Conservation (phyloP, 2,329 filamentous ascomycete species). For the Aspergillus sojae region DNA sequence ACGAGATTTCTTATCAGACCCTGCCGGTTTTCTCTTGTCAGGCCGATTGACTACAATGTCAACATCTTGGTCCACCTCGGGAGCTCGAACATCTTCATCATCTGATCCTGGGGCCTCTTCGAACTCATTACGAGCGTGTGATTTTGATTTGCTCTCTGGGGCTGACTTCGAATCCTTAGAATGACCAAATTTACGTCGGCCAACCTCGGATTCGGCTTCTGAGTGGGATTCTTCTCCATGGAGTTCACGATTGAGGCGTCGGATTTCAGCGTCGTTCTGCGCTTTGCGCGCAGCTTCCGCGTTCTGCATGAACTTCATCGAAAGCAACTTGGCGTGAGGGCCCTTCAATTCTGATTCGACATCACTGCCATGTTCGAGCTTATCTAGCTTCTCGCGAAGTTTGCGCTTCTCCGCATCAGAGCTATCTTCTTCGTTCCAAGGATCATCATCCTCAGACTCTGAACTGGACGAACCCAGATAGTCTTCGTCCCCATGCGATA, state of each 20-base stretch:
- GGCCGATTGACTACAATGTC: constrained; percentile 38
- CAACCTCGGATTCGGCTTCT: constrained; percentile 59
- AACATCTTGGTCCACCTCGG: constrained; percentile 32
- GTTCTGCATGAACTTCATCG: constrained; percentile 93
- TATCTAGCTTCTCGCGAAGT: constrained; percentile 45
- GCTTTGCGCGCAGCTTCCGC: constrained; percentile 78
- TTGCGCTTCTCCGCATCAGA: constrained; percentile 41
- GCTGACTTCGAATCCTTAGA: constrained; percentile 34
- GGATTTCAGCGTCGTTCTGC: constrained; percentile 76
- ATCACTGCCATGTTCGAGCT: constrained; percentile 53
- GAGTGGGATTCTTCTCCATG: constrained; percentile 62
- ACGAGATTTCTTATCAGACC: constrained; percentile 22
- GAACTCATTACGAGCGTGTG: constrained; percentile 56
- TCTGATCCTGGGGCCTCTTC: constrained; percentile 62
- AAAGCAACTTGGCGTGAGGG: constrained; percentile 69
- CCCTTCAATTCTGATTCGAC: constrained; percentile 40
- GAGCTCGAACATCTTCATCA: constrained; percentile 36
- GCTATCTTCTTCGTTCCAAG: constrained; percentile 58
- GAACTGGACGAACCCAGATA: constrained; percentile 56
- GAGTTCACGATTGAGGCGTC: constrained; percentile 71
- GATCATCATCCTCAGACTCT: constrained; percentile 63
- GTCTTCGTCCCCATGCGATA: constrained; percentile 64
- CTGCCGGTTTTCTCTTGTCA: constrained; percentile 19
- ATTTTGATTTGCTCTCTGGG: constrained; percentile 30
- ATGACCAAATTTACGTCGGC: constrained; percentile 57